Conservation (phyloP, 75 land plant species). For the Isoetes taiwanensis region DNA sequence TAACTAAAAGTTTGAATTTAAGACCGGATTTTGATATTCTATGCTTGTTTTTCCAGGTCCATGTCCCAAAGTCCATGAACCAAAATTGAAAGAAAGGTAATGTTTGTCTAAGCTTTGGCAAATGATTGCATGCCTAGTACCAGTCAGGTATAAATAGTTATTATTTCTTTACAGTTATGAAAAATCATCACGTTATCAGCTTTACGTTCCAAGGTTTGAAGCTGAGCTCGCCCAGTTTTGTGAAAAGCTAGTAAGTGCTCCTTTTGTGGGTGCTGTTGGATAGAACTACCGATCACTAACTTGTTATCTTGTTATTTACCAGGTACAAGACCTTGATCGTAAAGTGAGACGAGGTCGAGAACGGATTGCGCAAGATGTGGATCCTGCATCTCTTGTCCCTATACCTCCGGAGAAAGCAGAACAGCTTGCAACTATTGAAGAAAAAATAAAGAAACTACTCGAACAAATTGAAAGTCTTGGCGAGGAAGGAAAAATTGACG, state of each 20-base stretch:
- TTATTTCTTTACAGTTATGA: conserved; percentile 47
- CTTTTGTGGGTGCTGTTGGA: background rate
- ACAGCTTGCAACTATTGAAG: conserved; percentile 67
- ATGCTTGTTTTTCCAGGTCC: conserved; percentile 38
- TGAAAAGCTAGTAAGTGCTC: conserved; percentile 63
- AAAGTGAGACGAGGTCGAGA: conserved; percentile 84
- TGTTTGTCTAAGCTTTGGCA: background rate
- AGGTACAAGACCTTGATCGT: conserved; percentile 81
- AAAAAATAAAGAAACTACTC: conserved; percentile 73
- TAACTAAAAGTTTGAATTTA: background rate
- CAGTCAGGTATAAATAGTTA: background rate
- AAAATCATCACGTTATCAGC: conserved; percentile 69
- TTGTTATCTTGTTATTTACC: background rate
- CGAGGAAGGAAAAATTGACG: conserved; percentile 92
- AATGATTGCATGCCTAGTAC: background rate
- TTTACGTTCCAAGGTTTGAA: conserved; percentile 72
- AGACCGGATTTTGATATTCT: background rate
- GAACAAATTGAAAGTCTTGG: conserved; percentile 83
- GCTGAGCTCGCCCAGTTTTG: conserved; percentile 87
- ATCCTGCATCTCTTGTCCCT: conserved; percentile 34
- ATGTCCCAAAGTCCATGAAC: conserved; percentile 71
- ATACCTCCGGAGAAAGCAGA: conserved; percentile 72
- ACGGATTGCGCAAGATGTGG: conserved; percentile 74
- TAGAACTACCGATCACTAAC: background rate
- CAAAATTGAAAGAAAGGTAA: conserved; percentile 83